These are phyloP conservation scores for Termitomyces sp. DNA, from an alignment of 768 basidiomycete species.

Conservation along the genomic window DNA sequence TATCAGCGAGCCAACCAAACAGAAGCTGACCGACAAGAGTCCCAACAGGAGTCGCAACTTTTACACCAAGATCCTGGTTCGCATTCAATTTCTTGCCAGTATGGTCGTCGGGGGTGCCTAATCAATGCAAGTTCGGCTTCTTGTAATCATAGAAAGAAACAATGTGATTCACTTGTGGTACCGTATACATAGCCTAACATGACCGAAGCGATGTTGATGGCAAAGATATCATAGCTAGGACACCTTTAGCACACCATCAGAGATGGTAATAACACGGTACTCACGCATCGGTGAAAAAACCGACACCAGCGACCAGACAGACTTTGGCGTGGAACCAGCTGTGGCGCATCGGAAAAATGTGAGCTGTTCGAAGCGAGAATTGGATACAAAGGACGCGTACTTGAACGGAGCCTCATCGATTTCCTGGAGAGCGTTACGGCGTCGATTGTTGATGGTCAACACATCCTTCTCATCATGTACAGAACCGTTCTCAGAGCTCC, in stretches of 20 bases:
- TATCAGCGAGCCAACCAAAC: slow-evolving; percentile 79
- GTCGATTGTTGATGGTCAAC: slow-evolving; percentile 57
- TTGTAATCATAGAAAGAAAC: neutral
- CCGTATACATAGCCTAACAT: slow-evolving; percentile 87
- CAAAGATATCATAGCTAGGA: slow-evolving; percentile 75
- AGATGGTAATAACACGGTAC: slow-evolving; percentile 13
- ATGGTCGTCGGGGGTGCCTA: neutral
- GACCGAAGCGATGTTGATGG: slow-evolving; percentile 76
- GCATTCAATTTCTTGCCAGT: slow-evolving; percentile 33
- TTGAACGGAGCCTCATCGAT: slow-evolving; percentile 85
- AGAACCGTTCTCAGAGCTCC: slow-evolving; percentile 29
- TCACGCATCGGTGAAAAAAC: slow-evolving; percentile 87
- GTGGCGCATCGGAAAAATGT: neutral
- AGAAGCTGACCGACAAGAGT: slow-evolving; percentile 70
- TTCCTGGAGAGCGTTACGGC: slow-evolving; percentile 77
- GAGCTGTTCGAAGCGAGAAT: neutral
- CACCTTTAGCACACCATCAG: neutral
- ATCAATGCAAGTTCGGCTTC: neutral
- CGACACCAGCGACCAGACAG: slow-evolving; percentile 66
- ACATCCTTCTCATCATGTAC: slow-evolving; percentile 17
- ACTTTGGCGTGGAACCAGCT: slow-evolving; percentile 87
- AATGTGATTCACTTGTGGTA: slow-evolving; percentile 17
- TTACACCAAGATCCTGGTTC: slow-evolving; percentile 75
- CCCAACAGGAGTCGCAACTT: slow-evolving; percentile 75
- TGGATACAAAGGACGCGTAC: slow-evolving; percentile 26